Evolutionary conservation across 345 rosid genomes (phyloP).

Genomic region (Luvunga scandens): DNA sequence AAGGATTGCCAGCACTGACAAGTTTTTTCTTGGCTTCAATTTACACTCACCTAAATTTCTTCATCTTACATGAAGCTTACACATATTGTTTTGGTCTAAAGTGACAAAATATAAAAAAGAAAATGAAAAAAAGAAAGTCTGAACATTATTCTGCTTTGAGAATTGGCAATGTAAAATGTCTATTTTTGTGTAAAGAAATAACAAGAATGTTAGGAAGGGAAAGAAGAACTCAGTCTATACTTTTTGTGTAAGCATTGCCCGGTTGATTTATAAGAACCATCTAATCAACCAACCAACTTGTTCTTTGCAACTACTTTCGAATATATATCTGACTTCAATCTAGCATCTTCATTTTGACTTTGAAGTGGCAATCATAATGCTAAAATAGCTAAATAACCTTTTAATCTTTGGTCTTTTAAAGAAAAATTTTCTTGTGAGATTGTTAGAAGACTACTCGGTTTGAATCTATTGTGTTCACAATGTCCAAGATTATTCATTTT

Average conservation of each 20-base stretch:
- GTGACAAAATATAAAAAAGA: background rate
- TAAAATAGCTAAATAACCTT: background rate
- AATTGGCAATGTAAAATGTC: background rate
- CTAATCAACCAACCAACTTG: background rate
- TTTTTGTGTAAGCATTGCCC: background rate
- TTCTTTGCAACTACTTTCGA: background rate
- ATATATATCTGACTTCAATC: background rate
- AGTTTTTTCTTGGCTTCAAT: constrained; percentile 5
- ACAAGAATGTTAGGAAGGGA: background rate
- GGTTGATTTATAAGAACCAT: background rate
- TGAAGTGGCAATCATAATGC: background rate
- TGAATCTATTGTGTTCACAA: background rate
- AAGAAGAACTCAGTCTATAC: background rate
- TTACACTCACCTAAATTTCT: background rate
- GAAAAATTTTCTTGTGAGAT: background rate
- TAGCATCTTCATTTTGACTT: background rate
- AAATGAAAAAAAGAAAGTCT: background rate
- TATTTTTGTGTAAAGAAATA: background rate
- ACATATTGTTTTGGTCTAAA: background rate
- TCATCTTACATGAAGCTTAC: background rate
- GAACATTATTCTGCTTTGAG: background rate
- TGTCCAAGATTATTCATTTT: background rate
- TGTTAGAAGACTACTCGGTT: background rate
- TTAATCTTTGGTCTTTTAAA: background rate
- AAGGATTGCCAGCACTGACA: background rate